Conservation (phyloP, 345 rosid species). For the Ailanthus altissimus region DNA sequence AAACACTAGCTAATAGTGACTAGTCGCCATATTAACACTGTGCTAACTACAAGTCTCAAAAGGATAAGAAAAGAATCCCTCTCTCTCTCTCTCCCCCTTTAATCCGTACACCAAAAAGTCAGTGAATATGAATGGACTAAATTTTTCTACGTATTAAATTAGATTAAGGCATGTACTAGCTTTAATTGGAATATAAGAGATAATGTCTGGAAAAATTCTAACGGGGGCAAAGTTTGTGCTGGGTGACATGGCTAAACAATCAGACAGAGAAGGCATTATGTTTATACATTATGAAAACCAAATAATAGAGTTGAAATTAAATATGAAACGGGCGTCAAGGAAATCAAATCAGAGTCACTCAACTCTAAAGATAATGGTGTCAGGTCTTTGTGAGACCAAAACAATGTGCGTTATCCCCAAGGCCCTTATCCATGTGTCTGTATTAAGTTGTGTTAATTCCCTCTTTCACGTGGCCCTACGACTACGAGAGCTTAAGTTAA, state of each 20-base stretch:
- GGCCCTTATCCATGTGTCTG: slow-evolving; percentile 39
- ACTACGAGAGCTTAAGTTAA: slow-evolving; percentile 5
- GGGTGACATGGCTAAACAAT: neutral
- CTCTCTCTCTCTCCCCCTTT: neutral
- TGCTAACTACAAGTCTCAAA: neutral
- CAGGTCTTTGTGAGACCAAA: slow-evolving; percentile 53
- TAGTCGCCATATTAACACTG: neutral
- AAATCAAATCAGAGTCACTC: slow-evolving; percentile 35
- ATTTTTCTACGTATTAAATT: neutral
- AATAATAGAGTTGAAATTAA: neutral
- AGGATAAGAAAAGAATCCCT: slow-evolving; percentile 8
- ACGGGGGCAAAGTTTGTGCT: neutral
- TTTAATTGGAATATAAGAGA: neutral
- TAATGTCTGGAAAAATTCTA: neutral
- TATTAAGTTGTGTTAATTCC: slow-evolving; percentile 36
- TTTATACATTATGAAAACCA: too few species aligned
- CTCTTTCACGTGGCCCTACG: slow-evolving; percentile 27
- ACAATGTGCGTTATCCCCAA: slow-evolving; percentile 25
- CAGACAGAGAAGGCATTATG: neutral
- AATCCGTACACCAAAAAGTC: neutral
- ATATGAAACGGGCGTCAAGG: neutral
- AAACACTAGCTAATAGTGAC: neutral
- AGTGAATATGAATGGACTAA: neutral
- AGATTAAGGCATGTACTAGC: neutral
- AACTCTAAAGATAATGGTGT: slow-evolving; percentile 47